phyloP scores from a whole-genome alignment of 2,329 filamentous ascomycete species.

The Aspergillus sp. region DNA sequence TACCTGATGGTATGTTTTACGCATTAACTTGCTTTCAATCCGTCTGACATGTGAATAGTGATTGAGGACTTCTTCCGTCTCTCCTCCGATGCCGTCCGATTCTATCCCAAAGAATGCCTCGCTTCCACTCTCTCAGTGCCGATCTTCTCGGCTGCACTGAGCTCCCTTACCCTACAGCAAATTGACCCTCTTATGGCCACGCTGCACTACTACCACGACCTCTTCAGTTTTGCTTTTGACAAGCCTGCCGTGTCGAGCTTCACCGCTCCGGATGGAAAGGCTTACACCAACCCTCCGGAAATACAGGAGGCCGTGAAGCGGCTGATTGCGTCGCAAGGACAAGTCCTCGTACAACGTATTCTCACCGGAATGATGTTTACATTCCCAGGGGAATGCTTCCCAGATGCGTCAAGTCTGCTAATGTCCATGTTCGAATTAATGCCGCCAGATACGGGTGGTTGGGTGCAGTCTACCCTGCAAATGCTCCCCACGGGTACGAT shows the following conservation, averaged over 20 bases:
- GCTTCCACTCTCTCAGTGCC: constrained; percentile 74
- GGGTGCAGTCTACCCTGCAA: constrained; percentile 80
- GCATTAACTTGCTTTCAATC: background rate
- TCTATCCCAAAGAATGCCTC: constrained; percentile 83
- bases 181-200: constrained; percentile 87
- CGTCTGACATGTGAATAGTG: constrained; percentile 47
- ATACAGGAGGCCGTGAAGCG: constrained; percentile 72
- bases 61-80: constrained; percentile 97
- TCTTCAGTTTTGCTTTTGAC: constrained; percentile 82
- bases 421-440: constrained; percentile 85
- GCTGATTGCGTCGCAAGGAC: constrained; percentile 69
- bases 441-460: constrained; percentile 73
- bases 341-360: constrained; percentile 79
- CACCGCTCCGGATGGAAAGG: constrained; percentile 60
- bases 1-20: constrained; percentile 61
- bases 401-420: constrained; percentile 89
- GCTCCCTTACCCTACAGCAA: constrained; percentile 84
- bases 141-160: constrained; percentile 83
- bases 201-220: constrained; percentile 87
- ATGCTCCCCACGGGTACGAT: constrained; percentile 82
- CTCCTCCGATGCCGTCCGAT: constrained; percentile 85
- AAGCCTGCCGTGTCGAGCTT: constrained; percentile 60
- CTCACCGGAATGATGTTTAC: constrained; percentile 99
- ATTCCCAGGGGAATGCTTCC: constrained; percentile 92
- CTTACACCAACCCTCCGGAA: constrained; percentile 64